These are phyloP conservation scores for Phytophthora podocarpi DNA, from an alignment of 352 stramenopile genomes.

Conservation along the genomic window DNA sequence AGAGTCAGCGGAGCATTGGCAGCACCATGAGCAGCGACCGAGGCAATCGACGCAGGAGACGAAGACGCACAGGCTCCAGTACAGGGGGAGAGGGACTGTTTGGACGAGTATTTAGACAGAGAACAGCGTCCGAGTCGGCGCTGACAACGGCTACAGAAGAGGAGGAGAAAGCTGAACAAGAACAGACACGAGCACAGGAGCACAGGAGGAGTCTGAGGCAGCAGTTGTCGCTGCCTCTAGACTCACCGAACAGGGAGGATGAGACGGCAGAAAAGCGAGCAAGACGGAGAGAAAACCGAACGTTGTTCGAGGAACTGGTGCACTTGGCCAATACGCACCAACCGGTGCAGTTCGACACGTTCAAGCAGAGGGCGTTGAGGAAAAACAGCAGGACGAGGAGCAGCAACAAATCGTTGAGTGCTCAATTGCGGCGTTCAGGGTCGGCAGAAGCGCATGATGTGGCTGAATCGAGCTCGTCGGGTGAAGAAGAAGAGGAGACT, in stretches of 20 bases:
- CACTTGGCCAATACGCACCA: slow-evolving; percentile 62
- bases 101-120: slow-evolving; percentile 21
- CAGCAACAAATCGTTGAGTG: slow-evolving; percentile 15
- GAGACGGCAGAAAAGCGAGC: slow-evolving; percentile 33
- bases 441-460: slow-evolving; percentile 37
- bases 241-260: slow-evolving; percentile 15
- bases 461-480: slow-evolving; percentile 83
- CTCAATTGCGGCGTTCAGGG: slow-evolving; percentile 23
- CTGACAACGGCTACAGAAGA: slow-evolving; percentile 3
- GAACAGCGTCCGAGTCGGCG: slow-evolving; percentile 33
- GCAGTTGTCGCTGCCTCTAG: slow-evolving; percentile 28
- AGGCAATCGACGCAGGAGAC: slow-evolving; percentile 4
- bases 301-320: slow-evolving; percentile 58
- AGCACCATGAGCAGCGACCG: slow-evolving; percentile 17
- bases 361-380: slow-evolving; percentile 39
- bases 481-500: slow-evolving; percentile 36
- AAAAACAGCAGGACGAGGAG: slow-evolving; percentile 24
- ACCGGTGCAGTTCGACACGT: slow-evolving; percentile 54
- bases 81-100: slow-evolving; percentile 10
- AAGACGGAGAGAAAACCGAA: slow-evolving; percentile 51
- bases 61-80: slow-evolving; percentile 4
- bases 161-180: background rate
- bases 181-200: background rate
- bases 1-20: slow-evolving; percentile 20
- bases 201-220: slow-evolving; percentile 11